Percentiles rank a stretch among this genome's conserved stretches.
Conservation (phyloP, 2,329 filamentous ascomycete genomes). For the Periconia sp. region DNA sequence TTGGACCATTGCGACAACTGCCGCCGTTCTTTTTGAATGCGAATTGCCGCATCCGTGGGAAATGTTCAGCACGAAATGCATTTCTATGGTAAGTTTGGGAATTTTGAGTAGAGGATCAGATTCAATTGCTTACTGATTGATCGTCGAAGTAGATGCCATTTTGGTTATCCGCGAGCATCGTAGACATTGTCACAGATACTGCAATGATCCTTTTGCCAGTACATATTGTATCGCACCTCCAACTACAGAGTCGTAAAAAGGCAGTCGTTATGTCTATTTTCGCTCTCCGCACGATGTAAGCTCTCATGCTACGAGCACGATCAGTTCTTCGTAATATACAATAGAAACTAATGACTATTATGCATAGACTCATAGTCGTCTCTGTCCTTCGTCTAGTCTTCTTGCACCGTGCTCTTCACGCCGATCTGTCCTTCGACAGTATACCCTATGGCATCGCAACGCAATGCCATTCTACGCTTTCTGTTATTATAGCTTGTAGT, state of each 20-base stretch:
- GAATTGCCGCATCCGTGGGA: conserved; percentile 31
- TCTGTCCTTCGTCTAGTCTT: conserved; percentile 28
- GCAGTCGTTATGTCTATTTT: conserved; percentile 22
- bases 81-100: conserved; percentile 25
- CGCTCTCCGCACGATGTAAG: conserved; percentile 28
- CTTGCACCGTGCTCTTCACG: conserved; percentile 17
- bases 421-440: conserved; percentile 23
- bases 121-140: not conserved
- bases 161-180: conserved; percentile 24
- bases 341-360: conserved; percentile 4
- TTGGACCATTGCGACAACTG: conserved; percentile 26
- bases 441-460: conserved; percentile 30
- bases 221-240: conserved; percentile 23
- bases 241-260: conserved; percentile 22
- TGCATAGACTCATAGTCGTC: conserved; percentile 23
- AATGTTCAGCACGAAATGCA: conserved; percentile 27
- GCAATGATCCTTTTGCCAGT: conserved; percentile 21
- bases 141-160: conserved; percentile 19
- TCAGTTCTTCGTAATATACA: too few relatives aligned
- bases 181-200: conserved; percentile 27
- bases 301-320: not conserved
- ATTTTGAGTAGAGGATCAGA: too few relatives aligned
- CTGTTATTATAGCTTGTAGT: conserved; percentile 28
- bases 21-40: conserved; percentile 30
- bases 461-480: conserved; percentile 28